Percentiles rank a stretch among this genome's conserved stretches.
Conservation (phyloP, 495 filamentous ascomycete genomes). For the Penicillium dipodomyicola region DNA sequence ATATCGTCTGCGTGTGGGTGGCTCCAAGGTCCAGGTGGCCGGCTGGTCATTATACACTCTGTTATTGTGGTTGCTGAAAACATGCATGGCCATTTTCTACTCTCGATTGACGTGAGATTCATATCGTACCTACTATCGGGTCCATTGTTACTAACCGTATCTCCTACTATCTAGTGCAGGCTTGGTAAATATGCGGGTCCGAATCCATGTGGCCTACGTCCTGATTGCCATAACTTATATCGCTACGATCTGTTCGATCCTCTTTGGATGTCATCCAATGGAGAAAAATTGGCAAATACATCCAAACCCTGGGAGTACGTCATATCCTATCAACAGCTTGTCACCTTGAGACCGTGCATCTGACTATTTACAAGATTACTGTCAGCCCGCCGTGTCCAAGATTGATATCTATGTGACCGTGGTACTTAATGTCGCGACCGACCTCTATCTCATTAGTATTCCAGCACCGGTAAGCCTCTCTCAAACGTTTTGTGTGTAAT, state of each 20-base stretch:
- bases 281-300: slow-evolving; percentile 58
- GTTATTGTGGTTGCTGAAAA: slow-evolving; percentile 58
- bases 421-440: slow-evolving; percentile 51
- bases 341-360: background rate
- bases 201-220: slow-evolving; percentile 53
- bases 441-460: slow-evolving; percentile 56
- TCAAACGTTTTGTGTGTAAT: background rate
- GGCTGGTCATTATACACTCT: slow-evolving; percentile 59
- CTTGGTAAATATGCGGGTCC: slow-evolving; percentile 44
- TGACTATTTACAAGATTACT: slow-evolving; percentile 30
- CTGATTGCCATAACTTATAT: slow-evolving; percentile 53
- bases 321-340: slow-evolving; percentile 29
- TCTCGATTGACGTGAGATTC: slow-evolving; percentile 55
- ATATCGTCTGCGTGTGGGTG: slow-evolving; percentile 49
- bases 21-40: slow-evolving; percentile 55
- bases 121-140: background rate
- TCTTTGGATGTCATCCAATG: slow-evolving; percentile 54
- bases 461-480: slow-evolving; percentile 45
- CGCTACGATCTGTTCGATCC: slow-evolving; percentile 51
- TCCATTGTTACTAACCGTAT: slow-evolving; percentile 9
- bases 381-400: slow-evolving; percentile 48
- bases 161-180: slow-evolving; percentile 36
- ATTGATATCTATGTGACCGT: slow-evolving; percentile 50
- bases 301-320: slow-evolving; percentile 55
- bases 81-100: slow-evolving; percentile 59